phyloP scores from a whole-genome alignment of 1,284 basidiomycete species.

The Phellopilus nigrolimitatus region DNA sequence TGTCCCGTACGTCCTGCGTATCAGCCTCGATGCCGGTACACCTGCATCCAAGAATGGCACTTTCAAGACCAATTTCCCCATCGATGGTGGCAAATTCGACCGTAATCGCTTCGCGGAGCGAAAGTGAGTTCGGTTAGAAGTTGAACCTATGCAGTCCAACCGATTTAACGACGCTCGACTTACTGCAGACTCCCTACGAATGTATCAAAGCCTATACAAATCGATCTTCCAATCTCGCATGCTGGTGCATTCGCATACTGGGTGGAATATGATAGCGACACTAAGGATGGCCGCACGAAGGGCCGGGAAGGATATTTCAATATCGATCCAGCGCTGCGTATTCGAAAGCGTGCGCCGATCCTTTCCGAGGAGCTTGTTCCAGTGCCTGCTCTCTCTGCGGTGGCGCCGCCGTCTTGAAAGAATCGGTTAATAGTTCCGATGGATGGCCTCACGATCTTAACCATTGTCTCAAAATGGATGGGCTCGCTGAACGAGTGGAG shows the following conservation, averaged over 20 bases:
- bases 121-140: slow-evolving; percentile 50
- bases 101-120: slow-evolving; percentile 74
- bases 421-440: slow-evolving; percentile 68
- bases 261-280: slow-evolving; percentile 79
- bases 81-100: slow-evolving; percentile 83
- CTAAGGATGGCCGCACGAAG: slow-evolving; percentile 54
- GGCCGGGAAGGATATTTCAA: slow-evolving; percentile 93
- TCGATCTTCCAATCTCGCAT: slow-evolving; percentile 91
- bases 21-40: slow-evolving; percentile 86
- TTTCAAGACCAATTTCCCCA: slow-evolving; percentile 91
- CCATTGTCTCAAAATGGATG: slow-evolving; percentile 96
- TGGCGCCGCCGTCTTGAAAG: slow-evolving; percentile 43
- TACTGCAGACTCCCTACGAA: slow-evolving; percentile 64
- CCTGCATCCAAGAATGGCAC: slow-evolving; percentile 83
- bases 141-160: slow-evolving; percentile 4
- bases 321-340: slow-evolving; percentile 82
- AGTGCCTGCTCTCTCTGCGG: slow-evolving; percentile 45
- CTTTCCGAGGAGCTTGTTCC: slow-evolving; percentile 52
- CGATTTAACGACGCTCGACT: background rate
- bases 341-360: slow-evolving; percentile 69
- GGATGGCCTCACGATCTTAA: slow-evolving; percentile 82
- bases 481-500: slow-evolving; percentile 76
- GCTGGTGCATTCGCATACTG: slow-evolving; percentile 93
- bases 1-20: slow-evolving; percentile 82
- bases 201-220: slow-evolving; percentile 83